Conservation (phyloP, 2,329 filamentous ascomycete genomes). For the Saccharata proteae region DNA sequence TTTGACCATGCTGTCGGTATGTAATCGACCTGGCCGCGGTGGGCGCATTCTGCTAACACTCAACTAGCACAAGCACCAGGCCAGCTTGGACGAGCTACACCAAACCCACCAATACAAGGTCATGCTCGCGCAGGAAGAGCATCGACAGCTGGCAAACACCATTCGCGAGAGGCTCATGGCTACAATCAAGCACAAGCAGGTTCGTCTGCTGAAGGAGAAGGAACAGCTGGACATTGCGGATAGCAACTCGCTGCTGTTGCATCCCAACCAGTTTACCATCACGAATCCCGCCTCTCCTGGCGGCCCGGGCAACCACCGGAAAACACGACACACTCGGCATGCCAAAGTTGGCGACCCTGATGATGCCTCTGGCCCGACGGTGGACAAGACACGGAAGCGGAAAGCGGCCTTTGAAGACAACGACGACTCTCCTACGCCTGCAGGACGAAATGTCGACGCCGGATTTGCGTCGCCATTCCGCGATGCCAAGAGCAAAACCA, state of each 20-base stretch:
- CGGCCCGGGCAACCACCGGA: slow-evolving; percentile 47
- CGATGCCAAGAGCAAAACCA: slow-evolving; percentile 39
- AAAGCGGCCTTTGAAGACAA: slow-evolving; percentile 41
- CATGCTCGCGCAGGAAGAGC: slow-evolving; percentile 51
- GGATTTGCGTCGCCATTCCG: slow-evolving; percentile 37
- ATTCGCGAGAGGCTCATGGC: slow-evolving; percentile 50
- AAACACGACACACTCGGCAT: slow-evolving; percentile 50
- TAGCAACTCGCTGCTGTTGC: slow-evolving; percentile 51
- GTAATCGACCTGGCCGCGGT: slow-evolving; percentile 14
- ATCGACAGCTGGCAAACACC: slow-evolving; percentile 44
- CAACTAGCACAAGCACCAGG: slow-evolving; percentile 45
- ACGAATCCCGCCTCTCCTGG: slow-evolving; percentile 52
- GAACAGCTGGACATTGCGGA: slow-evolving; percentile 56
- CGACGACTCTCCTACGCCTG: slow-evolving; percentile 47
- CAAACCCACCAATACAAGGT: slow-evolving; percentile 47
- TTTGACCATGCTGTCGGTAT: slow-evolving; percentile 68
- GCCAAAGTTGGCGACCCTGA: slow-evolving; percentile 39
- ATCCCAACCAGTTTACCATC: slow-evolving; percentile 55
- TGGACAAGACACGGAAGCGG: slow-evolving; percentile 45
- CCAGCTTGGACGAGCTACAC: slow-evolving; percentile 42
- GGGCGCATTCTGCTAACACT: slow-evolving; percentile 11
- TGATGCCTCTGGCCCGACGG: slow-evolving; percentile 31
- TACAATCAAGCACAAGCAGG: slow-evolving; percentile 44
- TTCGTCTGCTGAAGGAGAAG: slow-evolving; percentile 49
- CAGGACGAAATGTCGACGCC: slow-evolving; percentile 33